These are phyloP conservation scores for Alternaria angustiovoidea DNA, from an alignment of 2,329 filamentous ascomycete genomes.

Conservation along the genomic window DNA sequence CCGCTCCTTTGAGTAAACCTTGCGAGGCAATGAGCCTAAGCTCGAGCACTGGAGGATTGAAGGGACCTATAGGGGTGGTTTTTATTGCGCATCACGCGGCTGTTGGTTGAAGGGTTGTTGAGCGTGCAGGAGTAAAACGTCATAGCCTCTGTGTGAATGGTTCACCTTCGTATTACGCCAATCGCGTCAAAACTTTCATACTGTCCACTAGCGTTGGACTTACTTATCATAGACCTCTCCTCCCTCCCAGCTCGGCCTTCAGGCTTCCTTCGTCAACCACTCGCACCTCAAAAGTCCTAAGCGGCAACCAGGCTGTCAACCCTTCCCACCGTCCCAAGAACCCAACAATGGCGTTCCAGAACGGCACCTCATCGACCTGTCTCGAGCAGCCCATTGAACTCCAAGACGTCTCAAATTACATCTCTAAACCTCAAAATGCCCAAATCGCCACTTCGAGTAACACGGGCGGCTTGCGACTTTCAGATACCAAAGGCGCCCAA, in stretches of 20 bases:
- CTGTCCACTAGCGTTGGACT: neutral
- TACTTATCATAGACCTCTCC: neutral
- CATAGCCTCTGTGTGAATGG: neutral
- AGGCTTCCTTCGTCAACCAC: neutral
- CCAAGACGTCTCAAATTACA: constrained; percentile 36
- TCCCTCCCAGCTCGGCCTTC: neutral
- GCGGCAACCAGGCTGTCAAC: neutral
- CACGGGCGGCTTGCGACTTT: constrained; percentile 23
- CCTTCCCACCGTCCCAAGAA: neutral
- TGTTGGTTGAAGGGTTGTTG: neutral
- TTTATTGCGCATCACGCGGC: neutral
- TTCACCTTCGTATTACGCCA: neutral
- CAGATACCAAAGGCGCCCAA: constrained; percentile 22
- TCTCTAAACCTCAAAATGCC: constrained; percentile 30
- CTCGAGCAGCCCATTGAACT: constrained; percentile 44
- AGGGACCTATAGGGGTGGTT: neutral
- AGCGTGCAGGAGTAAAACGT: neutral
- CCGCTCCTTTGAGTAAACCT: constrained; percentile 15
- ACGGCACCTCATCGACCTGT: constrained; percentile 46
- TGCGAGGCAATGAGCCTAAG: neutral
- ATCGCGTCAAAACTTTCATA: neutral
- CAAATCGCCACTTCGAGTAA: constrained; percentile 21
- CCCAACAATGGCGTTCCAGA: constrained; percentile 37
- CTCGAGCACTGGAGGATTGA: neutral
- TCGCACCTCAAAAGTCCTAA: neutral